Conservation (phyloP, 108 stramenopile species). For the Nitzschia putrida region DNA sequence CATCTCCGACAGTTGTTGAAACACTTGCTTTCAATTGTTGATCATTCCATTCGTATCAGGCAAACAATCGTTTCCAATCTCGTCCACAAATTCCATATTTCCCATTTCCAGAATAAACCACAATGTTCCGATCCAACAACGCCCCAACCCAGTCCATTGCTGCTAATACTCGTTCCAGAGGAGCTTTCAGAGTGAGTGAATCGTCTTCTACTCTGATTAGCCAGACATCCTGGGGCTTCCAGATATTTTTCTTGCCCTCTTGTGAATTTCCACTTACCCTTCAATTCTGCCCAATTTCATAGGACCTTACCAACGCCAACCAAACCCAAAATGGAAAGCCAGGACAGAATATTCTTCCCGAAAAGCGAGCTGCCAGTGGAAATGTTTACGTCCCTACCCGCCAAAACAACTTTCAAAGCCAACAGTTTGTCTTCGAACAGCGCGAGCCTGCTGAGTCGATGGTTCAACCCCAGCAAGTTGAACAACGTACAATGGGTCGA, state of each 20-base stretch:
- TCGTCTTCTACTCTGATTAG: not conserved
- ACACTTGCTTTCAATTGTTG: not conserved
- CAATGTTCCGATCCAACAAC: conserved; percentile 28
- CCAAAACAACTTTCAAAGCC: conserved; percentile 21
- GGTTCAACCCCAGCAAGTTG: not conserved
- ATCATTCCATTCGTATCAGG: not conserved
- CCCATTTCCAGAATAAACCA: not conserved
- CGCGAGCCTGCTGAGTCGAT: conserved; percentile 33
- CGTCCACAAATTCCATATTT: conserved; percentile 1
- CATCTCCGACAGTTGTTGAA: conserved; percentile 14
- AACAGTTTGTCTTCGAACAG: conserved; percentile 29
- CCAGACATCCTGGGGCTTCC: too few species aligned
- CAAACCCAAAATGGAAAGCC: conserved; percentile 30
- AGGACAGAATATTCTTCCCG: conserved; percentile 35
- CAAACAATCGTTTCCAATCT: not conserved
- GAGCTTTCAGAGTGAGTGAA: conserved; percentile 42
- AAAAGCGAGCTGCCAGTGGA: conserved; percentile 31
- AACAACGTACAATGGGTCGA: conserved; percentile 26
- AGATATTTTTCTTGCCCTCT: too few species aligned
- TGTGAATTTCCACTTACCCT: not conserved
- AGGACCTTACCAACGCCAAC: conserved; percentile 47
- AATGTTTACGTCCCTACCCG: conserved; percentile 38
- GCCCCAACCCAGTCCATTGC: conserved; percentile 24
- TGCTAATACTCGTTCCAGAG: conserved; percentile 32
- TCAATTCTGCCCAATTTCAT: conserved; percentile 2